Evolutionary conservation across 345 rosid species (phyloP), one percentile per base, ranked within the genome.

Genomic region (Punica granatum): DNA sequence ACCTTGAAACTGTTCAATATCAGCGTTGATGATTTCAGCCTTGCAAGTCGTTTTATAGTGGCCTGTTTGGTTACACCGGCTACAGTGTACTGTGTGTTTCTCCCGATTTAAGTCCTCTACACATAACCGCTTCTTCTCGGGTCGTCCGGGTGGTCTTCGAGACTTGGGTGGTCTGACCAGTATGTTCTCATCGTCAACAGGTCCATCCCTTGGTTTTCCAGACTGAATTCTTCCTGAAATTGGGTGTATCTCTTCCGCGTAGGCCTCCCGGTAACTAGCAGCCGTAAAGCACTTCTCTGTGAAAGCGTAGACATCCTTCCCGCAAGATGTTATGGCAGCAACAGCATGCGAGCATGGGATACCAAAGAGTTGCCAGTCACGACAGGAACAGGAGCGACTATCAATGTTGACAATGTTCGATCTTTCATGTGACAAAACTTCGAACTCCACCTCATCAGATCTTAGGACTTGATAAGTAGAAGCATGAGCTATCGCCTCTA

Each of bases 1-100:
- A 33, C 42, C 66, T 75, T 74, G 79, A 75, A 76, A 79, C 75
- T 81, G 84, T 76, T 78, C 70, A 31, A 81, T 73, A 7, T 75
- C 39, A 34, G 69, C 19, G 53, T 46, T 77, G 63, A 74, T 39
- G 28, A 12, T 49, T 53, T 78, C 72, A 2, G 81, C 84, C 69
- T 85, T 85, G 84, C 84, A 85, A 34, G 90, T 83, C 63, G 87
- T 83, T 76, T 76, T 83, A 41, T 83, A 83, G 72, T 86, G 85
- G 12, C 88, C 85, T 4, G 81, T 83, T 73, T 80, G 82, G 78
- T 81, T 78, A 60, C 88, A 82, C 25, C 76, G 72, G 58, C 86
- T 80, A 69, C 88, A 86, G 53, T 80, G 88, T 60, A 83, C 86
- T 1, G 80, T 74, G 51, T 82, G 87, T 63, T 81, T 86, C 64